phyloP scores from a whole-genome alignment of 1,284 basidiomycete genomes.

The Fomes fomentarius region DNA sequence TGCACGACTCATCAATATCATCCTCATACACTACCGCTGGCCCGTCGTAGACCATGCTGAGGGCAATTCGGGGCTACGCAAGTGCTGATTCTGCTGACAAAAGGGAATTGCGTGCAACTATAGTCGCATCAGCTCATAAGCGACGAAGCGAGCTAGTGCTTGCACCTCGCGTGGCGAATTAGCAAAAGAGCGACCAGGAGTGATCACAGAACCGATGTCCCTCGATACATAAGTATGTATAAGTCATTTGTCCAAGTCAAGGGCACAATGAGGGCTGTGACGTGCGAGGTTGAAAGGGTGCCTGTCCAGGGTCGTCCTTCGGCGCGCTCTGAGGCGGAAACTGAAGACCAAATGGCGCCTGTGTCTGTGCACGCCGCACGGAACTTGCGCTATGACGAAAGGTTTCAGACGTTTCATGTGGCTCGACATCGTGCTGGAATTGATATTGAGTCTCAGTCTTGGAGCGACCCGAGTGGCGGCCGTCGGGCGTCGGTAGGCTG shows the following conservation, averaged over 20 bases:
- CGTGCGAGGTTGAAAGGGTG: neutral
- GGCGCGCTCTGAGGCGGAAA: neutral
- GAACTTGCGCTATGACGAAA: too few relatives aligned
- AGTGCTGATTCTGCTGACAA: too few relatives aligned
- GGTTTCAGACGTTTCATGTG: neutral
- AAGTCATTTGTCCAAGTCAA: neutral
- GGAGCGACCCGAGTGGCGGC: too few relatives aligned
- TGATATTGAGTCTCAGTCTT: too few relatives aligned
- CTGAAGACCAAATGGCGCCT: neutral
- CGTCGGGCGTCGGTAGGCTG: neutral
- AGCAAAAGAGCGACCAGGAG: neutral
- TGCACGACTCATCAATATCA: too few relatives aligned
- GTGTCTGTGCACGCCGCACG: too few relatives aligned
- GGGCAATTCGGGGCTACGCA: too few relatives aligned
- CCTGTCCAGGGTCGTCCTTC: slow-evolving; percentile 12
- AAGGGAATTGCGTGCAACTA: slow-evolving; percentile 1
- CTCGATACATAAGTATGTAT: too few relatives aligned
- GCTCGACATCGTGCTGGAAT: too few relatives aligned
- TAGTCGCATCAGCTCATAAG: slow-evolving; percentile 3
- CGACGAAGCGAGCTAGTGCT: neutral
- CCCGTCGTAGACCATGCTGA: too few relatives aligned
- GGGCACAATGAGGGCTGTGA: neutral
- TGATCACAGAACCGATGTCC: neutral
- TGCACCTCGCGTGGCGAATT: neutral
- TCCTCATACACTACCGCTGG: too few relatives aligned